Evolutionary conservation across 768 basidiomycete species (phyloP).

Genomic region (Pleurotus platypus): DNA sequence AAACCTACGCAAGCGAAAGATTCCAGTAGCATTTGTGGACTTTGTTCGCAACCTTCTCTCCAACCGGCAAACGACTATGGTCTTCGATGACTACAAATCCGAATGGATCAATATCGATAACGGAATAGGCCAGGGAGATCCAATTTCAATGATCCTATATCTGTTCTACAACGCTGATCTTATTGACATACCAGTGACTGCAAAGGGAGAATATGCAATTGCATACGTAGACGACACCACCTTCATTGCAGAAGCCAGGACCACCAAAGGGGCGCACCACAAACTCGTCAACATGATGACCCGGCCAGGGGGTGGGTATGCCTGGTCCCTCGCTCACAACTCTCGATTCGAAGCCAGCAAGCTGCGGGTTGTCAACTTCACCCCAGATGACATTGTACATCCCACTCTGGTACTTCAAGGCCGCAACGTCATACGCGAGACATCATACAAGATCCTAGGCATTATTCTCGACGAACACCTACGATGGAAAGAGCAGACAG

Average conservation of each 20-base stretch:
- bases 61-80: conserved; percentile 10
- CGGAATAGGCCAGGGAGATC: conserved; percentile 7
- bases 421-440: conserved; percentile 8
- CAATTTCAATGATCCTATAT: conserved; percentile 3
- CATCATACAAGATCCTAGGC: conserved; percentile 23
- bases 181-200: conserved; percentile 9
- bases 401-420: conserved; percentile 6
- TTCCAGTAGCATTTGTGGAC: conserved; percentile 19
- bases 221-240: conserved; percentile 17
- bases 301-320: conserved; percentile 4
- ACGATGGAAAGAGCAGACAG: conserved; percentile 9
- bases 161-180: conserved; percentile 21
- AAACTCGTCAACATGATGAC: conserved; percentile 13
- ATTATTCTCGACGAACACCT: conserved; percentile 18
- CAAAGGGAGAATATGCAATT: not conserved
- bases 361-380: conserved; percentile 14
- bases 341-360: conserved; percentile 17
- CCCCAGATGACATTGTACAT: not conserved
- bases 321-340: conserved; percentile 18
- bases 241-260: conserved; percentile 3
- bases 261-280: conserved; percentile 1
- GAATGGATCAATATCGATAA: not conserved
- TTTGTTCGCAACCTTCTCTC: conserved; percentile 14
- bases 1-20: conserved; percentile 22
- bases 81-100: conserved; percentile 15